phyloP scores from a whole-genome alignment of 257 asterid species.

The Agastache rugosa region DNA sequence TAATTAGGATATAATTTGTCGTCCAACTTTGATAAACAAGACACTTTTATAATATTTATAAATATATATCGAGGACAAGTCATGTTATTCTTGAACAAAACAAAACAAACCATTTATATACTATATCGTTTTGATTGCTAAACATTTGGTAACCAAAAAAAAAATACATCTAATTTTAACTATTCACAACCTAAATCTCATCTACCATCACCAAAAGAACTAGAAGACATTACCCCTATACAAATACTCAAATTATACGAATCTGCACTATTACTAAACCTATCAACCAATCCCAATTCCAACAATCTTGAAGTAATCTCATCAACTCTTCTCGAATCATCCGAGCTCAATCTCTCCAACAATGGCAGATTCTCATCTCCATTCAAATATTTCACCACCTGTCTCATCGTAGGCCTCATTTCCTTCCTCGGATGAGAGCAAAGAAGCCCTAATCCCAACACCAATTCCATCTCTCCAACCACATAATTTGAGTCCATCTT shows the following conservation, averaged over 20 bases:
- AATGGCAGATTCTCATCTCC: slow-evolving; percentile 54
- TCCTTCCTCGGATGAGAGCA: slow-evolving; percentile 61
- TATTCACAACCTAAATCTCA: slow-evolving; percentile 14
- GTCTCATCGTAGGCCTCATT: slow-evolving; percentile 55
- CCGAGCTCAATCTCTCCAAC: slow-evolving; percentile 40
- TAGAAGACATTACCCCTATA: slow-evolving; percentile 45
- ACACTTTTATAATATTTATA: no score
- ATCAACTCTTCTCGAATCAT: slow-evolving; percentile 45
- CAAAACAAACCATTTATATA: no score
- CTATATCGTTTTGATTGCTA: no score
- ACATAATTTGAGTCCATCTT: slow-evolving; percentile 42
- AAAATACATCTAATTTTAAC: no score
- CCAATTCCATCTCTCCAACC: slow-evolving; percentile 59
- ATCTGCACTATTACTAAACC: slow-evolving; percentile 22
- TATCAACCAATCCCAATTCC: slow-evolving; percentile 41
- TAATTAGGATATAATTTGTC: no score
- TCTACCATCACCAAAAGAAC: slow-evolving; percentile 51
- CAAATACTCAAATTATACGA: slow-evolving; percentile 32
- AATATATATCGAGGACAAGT: no score
- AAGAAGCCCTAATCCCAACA: slow-evolving; percentile 68
- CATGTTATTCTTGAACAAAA: no score
- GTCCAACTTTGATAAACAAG: no score
- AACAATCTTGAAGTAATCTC: slow-evolving; percentile 47
- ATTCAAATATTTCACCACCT: slow-evolving; percentile 55
- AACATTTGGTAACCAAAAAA: no score